Conservation (phyloP, 805 yeast species). For the Zygosaccharomyces lentus region DNA sequence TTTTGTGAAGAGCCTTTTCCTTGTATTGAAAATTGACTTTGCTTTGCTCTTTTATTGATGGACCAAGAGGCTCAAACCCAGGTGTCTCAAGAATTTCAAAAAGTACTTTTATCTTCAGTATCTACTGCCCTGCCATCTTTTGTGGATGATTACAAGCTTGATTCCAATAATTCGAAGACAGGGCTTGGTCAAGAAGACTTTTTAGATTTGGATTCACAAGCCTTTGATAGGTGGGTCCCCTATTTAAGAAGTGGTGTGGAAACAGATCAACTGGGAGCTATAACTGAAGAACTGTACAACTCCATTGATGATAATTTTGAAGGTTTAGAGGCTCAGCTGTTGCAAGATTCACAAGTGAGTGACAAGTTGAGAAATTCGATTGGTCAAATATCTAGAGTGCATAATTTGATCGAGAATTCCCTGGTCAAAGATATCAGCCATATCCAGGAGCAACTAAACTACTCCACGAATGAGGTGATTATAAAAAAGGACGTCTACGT, state of each 20-base stretch:
- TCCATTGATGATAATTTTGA: constrained; percentile 36
- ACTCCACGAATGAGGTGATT: constrained; percentile 63
- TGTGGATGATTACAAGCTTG: constrained; percentile 7
- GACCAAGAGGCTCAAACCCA: constrained; percentile 27
- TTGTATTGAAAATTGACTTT: neutral
- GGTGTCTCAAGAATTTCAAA: constrained; percentile 31
- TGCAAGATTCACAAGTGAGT: constrained; percentile 34
- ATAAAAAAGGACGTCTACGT: constrained; percentile 56
- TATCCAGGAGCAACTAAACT: constrained; percentile 54
- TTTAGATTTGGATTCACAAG: constrained; percentile 27
- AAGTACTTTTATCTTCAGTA: constrained; percentile 25
- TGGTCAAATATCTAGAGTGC: constrained; percentile 57
- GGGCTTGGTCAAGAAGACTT: constrained; percentile 16
- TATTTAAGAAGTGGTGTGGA: constrained; percentile 29
- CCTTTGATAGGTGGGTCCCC: constrained; percentile 36
- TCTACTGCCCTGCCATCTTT: constrained; percentile 14
- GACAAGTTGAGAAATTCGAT: constrained; percentile 46
- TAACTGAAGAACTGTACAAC: constrained; percentile 28
- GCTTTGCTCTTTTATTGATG: constrained; percentile 16
- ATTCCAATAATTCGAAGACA: neutral
- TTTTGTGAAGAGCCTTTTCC: neutral
- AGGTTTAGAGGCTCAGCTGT: constrained; percentile 29
- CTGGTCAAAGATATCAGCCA: constrained; percentile 47
- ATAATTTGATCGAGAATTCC: constrained; percentile 51
- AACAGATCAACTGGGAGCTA: constrained; percentile 20